A percentile compares a stretch with the other conserved stretches of the same genome.
Evolutionary conservation across 2,329 filamentous ascomycete species (phyloP).

Genomic region (Trichoderma sp.): DNA sequence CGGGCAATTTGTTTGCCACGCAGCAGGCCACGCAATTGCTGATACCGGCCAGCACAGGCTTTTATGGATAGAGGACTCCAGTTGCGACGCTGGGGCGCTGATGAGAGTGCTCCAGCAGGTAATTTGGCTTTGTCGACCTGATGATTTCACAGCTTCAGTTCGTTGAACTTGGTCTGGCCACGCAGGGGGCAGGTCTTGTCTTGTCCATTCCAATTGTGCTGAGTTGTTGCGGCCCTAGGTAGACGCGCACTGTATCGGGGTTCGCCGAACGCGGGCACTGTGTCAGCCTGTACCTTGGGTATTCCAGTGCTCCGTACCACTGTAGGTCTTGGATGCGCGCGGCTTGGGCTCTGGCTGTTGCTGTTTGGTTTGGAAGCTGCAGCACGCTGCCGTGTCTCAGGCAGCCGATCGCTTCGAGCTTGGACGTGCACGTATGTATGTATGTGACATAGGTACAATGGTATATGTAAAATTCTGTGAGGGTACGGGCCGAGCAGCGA

Average conservation of each 20-base stretch:
- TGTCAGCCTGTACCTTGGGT: background rate
- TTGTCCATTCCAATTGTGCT: no score
- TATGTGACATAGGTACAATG: background rate
- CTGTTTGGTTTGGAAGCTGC: background rate
- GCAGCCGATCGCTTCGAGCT: background rate
- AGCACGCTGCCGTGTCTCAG: background rate
- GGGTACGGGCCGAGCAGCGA: background rate
- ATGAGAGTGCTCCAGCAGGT: background rate
- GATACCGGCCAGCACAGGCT: constrained; percentile 27
- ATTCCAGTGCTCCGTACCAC: background rate
- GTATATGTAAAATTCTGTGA: background rate
- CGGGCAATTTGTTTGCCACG: constrained; percentile 24
- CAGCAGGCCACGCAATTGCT: constrained; percentile 26
- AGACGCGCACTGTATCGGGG: background rate
- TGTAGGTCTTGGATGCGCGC: constrained; percentile 9
- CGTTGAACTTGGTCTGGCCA: background rate
- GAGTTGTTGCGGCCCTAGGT: background rate
- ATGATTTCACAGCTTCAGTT: background rate
- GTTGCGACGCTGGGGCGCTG: constrained; percentile 1
- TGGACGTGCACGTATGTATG: background rate
- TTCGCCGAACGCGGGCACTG: constrained; percentile 1
- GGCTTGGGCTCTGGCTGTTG: background rate
- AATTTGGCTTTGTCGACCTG: background rate
- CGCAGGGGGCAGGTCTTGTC: background rate
- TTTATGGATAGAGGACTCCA: constrained; percentile 13